Base-by-base conservation (phyloP, 2,329 filamentous ascomycete species). In the Coleophoma cylindrospora region DNA sequence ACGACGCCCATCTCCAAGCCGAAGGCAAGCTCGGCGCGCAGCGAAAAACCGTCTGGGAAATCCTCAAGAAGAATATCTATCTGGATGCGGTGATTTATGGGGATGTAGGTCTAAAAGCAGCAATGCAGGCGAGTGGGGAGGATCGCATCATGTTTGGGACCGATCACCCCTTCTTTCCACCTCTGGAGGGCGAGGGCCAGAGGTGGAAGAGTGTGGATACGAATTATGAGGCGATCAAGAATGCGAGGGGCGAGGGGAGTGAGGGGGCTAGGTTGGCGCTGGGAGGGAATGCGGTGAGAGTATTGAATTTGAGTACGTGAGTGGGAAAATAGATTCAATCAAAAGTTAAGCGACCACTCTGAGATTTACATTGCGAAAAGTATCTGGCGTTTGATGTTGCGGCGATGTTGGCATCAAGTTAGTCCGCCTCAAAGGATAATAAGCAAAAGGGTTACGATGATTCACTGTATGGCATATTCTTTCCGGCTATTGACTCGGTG, bases 71-170 rank as follows among this genome's bases (percentile, higher is more conserved):
- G 55, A 94, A 96, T 70, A 80, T 96, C 43, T 94, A 91, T 64
- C 77, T 96, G 1, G 91, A 96, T 68, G 90, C 90, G 0, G 91
- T 95, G 13, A 80, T 95, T 7, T 91, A 94, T 66, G 88, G 85
- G 0, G 81, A 86, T 43, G 81, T 89, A 10, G 87, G 86, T 0
- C 66, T 91, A 50, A 83, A 79, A 59, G 86, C 86, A 1, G 88
- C 88, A 0, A 75, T 89, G 2, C 79, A 83, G 19, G 85, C 84
- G 0, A 78, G 77, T 52, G 86, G 87, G 0, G 73, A 74, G 1
- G 87, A 91, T 59, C 75, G 87, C 52, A 69, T 92, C 46, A 79
- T 92, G 74, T 92, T 92, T 68, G 89, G 87, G 22, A 91, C 87
- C 0, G 88, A 91, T 64, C 86, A 91, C 65, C 88, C 88, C 0